Evolutionary conservation across 2,329 filamentous ascomycete genomes (phyloP).

Genomic region (Fusarium siculi): DNA sequence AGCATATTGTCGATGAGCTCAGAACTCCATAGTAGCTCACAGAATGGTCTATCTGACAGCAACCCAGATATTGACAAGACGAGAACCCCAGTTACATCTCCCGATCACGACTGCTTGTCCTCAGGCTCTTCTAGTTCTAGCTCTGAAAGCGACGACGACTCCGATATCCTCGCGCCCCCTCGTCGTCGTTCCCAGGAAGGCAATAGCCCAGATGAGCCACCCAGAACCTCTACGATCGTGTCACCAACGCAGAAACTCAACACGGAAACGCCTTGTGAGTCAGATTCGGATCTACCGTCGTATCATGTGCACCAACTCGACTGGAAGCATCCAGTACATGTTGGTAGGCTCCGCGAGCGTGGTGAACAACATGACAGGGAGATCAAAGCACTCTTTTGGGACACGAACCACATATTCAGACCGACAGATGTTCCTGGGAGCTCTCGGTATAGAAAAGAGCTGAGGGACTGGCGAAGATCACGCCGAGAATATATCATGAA

Average conservation of each 20-base stretch:
- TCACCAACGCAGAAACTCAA: too few species aligned
- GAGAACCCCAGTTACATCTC: background rate
- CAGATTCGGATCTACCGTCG: background rate
- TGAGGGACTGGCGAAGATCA: background rate
- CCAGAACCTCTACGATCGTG: background rate
- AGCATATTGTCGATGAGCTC: background rate
- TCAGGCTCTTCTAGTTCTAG: background rate
- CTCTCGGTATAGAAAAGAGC: background rate
- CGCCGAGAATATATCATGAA: background rate
- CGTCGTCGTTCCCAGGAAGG: background rate
- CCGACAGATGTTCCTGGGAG: background rate
- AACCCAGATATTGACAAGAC: background rate
- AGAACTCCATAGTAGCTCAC: background rate
- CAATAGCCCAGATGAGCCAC: background rate
- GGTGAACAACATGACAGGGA: conserved; percentile 5
- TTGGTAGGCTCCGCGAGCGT: background rate
- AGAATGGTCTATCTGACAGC: background rate
- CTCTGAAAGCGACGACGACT: background rate
- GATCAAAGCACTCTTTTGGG: conserved; percentile 10
- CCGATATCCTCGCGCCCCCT: background rate
- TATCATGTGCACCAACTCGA: conserved; percentile 13
- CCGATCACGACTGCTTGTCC: background rate
- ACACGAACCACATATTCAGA: background rate
- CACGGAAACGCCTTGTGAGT: background rate
- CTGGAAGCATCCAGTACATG: background rate